Evolutionary conservation across 257 asterid genomes (phyloP), one percentile per base, ranked within the genome.

Genomic region (Cordia subcordata): DNA sequence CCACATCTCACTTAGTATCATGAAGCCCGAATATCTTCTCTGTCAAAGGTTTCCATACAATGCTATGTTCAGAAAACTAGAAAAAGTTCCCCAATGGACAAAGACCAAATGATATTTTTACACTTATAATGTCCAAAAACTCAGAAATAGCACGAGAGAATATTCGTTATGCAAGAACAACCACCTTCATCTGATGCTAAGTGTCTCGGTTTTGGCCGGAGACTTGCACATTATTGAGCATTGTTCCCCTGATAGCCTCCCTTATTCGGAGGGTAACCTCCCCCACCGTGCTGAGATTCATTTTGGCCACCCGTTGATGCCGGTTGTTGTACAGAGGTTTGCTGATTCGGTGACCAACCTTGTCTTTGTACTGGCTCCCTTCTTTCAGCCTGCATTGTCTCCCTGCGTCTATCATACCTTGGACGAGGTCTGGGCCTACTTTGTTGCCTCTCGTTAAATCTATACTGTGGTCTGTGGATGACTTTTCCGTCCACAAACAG

Each of bases 401-500:
- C 95, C 13, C 89, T 71, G 47, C 95, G 95, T 58, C 88, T 81
- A 53, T 90, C 94, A 19, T 85, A 79, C 2, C 97, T 77, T 42
- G 96, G 96, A 19, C 96, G 94, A 23, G 94, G 88, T 64, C 85
- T 75, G 51, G 62, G 67, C 62, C 83, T 77, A 16, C 77, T 57
- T n/a, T 71, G 68, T 16, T 71, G 92, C 51, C 82, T 79, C 23
- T 83, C 88, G 0, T 51, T 64, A 56, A 80, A 88, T 72, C 86
- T 81, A 60, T 80, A 85, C 23, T 85, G 95, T 47, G 90, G 94
- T 77, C 96, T 72, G 68, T 71, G 95, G 55, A 82, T 79, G 54
- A 88, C 96, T 74, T 85, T 88, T 17, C 95, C 96, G 60, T 88
- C 94, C 11, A 81, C 65, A 60, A 74, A 85, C 51, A 77, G 83